Conservation (phyloP, 352 stramenopile species). For the Globisporangium cederbergense region DNA sequence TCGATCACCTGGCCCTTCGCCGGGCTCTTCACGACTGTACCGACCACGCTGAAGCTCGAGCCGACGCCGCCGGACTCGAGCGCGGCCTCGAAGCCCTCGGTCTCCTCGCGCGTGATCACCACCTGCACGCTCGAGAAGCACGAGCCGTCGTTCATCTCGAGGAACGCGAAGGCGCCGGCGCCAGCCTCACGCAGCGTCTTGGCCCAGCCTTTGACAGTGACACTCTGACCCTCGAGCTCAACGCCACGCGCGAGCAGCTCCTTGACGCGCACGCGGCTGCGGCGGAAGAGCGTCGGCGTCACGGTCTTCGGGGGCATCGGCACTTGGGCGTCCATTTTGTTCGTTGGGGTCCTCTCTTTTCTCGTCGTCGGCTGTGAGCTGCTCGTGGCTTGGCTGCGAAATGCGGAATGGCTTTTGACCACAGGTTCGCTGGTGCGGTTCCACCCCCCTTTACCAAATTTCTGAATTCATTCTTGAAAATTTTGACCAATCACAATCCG, state of each 20-base stretch:
- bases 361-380: not conserved
- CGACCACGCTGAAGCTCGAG: constrained; percentile 79
- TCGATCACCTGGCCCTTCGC: constrained; percentile 92
- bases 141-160: constrained; percentile 95
- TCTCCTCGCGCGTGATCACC: constrained; percentile 75
- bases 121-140: constrained; percentile 87
- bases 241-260: constrained; percentile 63
- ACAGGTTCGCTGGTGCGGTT: constrained; percentile 2
- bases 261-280: constrained; percentile 84
- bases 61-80: constrained; percentile 83
- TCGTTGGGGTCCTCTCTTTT: constrained; percentile 3
- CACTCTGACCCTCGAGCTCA: constrained; percentile 71
- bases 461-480: too few relatives aligned
- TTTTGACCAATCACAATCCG: too few relatives aligned
- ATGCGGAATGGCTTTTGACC: constrained; percentile 7
- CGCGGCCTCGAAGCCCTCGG: constrained; percentile 73
- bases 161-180: constrained; percentile 90
- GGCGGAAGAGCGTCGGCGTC: constrained; percentile 66
- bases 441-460: not conserved
- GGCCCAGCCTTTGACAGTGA: constrained; percentile 93
- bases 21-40: constrained; percentile 82
- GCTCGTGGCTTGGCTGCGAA: constrained; percentile 3
- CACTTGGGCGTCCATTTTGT: constrained; percentile 49
- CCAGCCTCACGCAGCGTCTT: constrained; percentile 89
- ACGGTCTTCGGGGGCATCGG: constrained; percentile 35